A percentile compares a stretch with the other conserved stretches of the same genome.
Evolutionary conservation across 2,329 filamentous ascomycete genomes (phyloP).

Genomic region (Calonectria hongkongensis): DNA sequence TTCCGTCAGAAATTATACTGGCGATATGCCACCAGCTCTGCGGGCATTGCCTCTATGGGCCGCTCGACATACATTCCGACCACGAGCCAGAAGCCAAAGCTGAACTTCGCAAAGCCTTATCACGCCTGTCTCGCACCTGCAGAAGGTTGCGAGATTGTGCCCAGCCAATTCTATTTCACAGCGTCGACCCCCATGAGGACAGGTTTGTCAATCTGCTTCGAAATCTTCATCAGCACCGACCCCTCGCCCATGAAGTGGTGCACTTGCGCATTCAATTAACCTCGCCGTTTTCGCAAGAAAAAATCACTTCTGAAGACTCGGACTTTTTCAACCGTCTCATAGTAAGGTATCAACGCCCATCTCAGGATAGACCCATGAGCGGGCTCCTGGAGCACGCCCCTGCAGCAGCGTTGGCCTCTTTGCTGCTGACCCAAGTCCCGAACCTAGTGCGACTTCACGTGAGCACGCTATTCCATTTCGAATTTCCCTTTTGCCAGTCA

Average conservation of each 20-base stretch:
- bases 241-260: neutral
- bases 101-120: neutral
- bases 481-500: conserved; percentile 3
- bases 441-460: conserved; percentile 17
- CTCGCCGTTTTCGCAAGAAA: neutral
- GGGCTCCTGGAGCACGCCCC: conserved; percentile 1
- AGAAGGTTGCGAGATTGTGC: conserved; percentile 10
- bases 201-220: neutral
- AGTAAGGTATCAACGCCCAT: neutral
- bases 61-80: conserved; percentile 3
- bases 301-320: neutral
- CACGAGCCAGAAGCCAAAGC: neutral
- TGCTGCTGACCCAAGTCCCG: conserved; percentile 8
- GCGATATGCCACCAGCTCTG: conserved; percentile 16
- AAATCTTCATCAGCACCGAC: neutral
- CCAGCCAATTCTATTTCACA: conserved; percentile 7
- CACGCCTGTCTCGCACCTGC: conserved; percentile 5
- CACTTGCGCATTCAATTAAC: neutral
- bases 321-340: conserved; percentile 6
- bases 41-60: conserved; percentile 3
- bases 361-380: neutral
- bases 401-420: neutral
- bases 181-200: neutral
- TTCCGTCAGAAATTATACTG: conserved; percentile 4
- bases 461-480: conserved; percentile 7